Base-by-base conservation (phyloP, 2,329 filamentous ascomycete genomes). In the Phoma sp. region DNA sequence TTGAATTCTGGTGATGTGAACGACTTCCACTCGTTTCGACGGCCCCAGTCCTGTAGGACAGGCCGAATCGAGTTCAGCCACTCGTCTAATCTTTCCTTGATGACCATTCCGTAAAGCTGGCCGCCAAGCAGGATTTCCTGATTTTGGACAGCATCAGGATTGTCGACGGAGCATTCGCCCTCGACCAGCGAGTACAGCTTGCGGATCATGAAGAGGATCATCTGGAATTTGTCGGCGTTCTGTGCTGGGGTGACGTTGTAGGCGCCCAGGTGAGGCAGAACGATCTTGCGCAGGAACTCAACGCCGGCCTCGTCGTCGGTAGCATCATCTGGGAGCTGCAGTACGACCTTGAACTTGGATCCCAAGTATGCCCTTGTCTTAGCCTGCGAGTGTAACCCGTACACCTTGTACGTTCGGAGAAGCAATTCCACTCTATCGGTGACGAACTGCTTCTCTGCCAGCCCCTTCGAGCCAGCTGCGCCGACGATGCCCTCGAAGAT, bases 401-500 rank as follows among this genome's bases (percentile, higher is more conserved):
- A 98, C 22, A 85, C 85, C 76, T 97, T 97, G 83, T 96, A 99
- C 30, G 93, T 96, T 64, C 95, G 86, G 62, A 99, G 79, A 45
- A 99, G 80, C 54, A 98, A 80, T 79, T 99, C 95, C 27, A 97
- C 90, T 62, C 95, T 90, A 78, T 98, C 93, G 5, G 92, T 96
- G 61, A 98, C 85, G 78, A 97, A 98, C 10, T 82, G 79, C 68
- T 93, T 96, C 72, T 96, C 95, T 51, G 90, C 83, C 32, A 90
- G 82, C 7, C 89, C 89, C 71, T 91, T 89, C 27, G 90, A 93
- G 27, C 86, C 86, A 55, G 86, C 83, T 25, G 86, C 81, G 33
- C 93, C 93, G 41, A 98, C 88, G 46, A 99, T 79, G n/a, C 89
- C 90, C 75, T 98, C 93, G 56, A 96, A 98, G 39, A 99, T 95